Conservation (phyloP, 257 asterid genomes). For the Solanum boliviense region DNA sequence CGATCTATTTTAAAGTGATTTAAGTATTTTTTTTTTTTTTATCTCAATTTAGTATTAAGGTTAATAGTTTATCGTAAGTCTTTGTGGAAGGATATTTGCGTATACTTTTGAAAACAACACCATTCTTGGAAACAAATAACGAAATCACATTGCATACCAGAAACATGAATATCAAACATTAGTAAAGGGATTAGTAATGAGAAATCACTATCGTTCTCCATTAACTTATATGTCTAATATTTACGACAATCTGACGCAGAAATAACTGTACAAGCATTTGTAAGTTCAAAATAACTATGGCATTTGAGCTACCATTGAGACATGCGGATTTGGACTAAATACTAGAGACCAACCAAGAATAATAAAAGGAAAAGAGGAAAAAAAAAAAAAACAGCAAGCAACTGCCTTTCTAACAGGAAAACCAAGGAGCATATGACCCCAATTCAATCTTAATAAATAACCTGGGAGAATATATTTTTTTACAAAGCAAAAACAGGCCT, state of each 20-base stretch:
- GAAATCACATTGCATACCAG: background rate
- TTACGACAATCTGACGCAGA: background rate
- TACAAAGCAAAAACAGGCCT: background rate
- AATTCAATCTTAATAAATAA: constrained; percentile 10
- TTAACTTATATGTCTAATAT: background rate
- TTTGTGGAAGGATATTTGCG: background rate
- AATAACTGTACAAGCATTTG: background rate
- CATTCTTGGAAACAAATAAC: background rate
- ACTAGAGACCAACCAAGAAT: background rate
- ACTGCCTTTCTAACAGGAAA: background rate
- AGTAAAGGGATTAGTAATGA: background rate
- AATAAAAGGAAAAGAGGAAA: background rate
- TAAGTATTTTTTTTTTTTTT: no score
- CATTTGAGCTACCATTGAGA: background rate
- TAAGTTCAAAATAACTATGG: background rate
- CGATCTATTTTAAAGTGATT: no score
- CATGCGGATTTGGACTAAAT: background rate
- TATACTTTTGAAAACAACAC: background rate
- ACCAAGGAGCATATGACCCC: background rate
- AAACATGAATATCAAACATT: background rate
- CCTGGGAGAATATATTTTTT: background rate
- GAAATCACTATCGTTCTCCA: background rate
- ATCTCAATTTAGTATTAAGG: background rate
- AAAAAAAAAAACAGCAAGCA: background rate
- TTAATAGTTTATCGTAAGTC: background rate